Conservation (phyloP, 2,329 filamentous ascomycete genomes). For the Claviceps spartinae region DNA sequence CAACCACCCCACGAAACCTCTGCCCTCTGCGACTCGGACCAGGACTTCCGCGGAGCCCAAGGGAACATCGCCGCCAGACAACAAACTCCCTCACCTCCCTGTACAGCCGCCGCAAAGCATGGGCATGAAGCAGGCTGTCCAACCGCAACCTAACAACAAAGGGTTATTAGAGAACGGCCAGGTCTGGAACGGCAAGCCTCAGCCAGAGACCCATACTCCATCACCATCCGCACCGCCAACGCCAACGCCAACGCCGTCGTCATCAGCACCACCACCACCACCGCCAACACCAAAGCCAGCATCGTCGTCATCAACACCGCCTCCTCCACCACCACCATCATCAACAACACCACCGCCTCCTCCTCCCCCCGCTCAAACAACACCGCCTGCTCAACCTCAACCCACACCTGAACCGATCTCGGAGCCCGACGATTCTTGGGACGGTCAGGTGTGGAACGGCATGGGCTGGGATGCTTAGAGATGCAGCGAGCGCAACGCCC, state of each 20-base stretch:
- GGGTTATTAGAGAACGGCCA: neutral
- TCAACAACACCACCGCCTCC: neutral
- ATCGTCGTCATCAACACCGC: too few species aligned
- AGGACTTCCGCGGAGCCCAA: neutral
- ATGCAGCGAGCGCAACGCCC: neutral
- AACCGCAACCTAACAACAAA: neutral
- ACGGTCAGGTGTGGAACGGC: slow-evolving; percentile 5
- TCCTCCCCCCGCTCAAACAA: neutral
- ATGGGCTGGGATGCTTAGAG: slow-evolving; percentile 1
- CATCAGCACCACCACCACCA: neutral
- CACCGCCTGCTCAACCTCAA: neutral
- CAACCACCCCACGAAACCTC: neutral
- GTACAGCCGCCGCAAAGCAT: neutral
- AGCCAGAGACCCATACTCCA: neutral
- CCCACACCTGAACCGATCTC: neutral
- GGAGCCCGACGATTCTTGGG: slow-evolving; percentile 1
- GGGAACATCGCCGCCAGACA: neutral
- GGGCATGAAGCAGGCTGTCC: too few species aligned
- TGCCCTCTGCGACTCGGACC: neutral
- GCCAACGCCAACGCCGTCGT: too few species aligned
- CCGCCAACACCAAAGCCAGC: neutral
- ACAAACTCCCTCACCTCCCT: neutral
- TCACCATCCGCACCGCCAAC: neutral
- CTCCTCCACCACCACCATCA: neutral
- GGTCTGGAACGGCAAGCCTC: slow-evolving; percentile 1